phyloP scores from a whole-genome alignment of 345 rosid species.

The Brassica juncea region DNA sequence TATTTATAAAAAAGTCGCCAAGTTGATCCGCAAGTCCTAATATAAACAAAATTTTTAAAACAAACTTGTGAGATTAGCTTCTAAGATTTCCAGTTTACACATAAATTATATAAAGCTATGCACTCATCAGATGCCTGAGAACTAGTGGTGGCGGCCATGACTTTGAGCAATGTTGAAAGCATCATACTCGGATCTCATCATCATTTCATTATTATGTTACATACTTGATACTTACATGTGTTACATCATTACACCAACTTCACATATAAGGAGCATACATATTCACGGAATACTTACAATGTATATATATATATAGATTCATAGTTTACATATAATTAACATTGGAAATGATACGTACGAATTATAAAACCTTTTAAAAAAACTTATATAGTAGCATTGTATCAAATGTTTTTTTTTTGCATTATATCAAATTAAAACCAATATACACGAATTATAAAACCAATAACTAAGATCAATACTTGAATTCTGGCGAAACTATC shows the following conservation, averaged over 20 bases:
- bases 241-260: background rate
- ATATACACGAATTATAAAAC: no score
- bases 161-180: constrained; percentile 37
- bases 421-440: no score
- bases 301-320: no score
- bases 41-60: background rate
- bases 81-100: constrained; percentile 34
- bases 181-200: constrained; percentile 21
- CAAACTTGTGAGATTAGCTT: constrained; percentile 24
- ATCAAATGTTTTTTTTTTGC: no score
- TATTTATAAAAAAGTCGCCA: constrained; percentile 19
- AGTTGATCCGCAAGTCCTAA: constrained; percentile 20
- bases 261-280: background rate
- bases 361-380: no score
- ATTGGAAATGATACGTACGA: background rate
- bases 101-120: background rate
- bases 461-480: no score
- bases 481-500: constrained; percentile 3
- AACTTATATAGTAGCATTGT: no score
- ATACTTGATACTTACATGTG: background rate
- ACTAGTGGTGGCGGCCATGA: constrained; percentile 7
- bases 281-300: background rate
- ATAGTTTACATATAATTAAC: background rate
- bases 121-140: constrained; percentile 11
- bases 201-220: constrained; percentile 14